Evolutionary conservation across 345 rosid genomes (phyloP).

Genomic region (Sisymbrium altissimum): DNA sequence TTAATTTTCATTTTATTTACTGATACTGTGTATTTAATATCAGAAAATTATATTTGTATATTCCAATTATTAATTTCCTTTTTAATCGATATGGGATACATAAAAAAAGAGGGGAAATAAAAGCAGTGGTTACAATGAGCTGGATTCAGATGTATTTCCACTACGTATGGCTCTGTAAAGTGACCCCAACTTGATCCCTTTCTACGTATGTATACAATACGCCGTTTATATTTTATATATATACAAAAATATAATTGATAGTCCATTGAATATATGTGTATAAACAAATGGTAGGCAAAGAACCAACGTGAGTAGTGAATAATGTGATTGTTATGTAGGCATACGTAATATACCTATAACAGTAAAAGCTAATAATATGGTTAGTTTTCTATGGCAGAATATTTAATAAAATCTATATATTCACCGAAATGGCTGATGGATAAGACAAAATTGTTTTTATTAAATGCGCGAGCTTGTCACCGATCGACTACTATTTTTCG

Average conservation of each 20-base stretch:
- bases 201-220: conserved; percentile 24
- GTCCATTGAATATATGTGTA: neutral
- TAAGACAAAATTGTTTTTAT: neutral
- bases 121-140: conserved; percentile 41
- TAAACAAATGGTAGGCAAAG: neutral
- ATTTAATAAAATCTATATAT: neutral
- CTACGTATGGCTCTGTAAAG: conserved; percentile 39
- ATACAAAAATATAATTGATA: neutral
- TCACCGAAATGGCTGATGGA: conserved; percentile 2
- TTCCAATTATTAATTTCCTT: neutral
- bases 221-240: neutral
- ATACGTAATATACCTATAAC: neutral
- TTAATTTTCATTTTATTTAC: neutral
- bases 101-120: neutral
- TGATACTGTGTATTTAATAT: neutral
- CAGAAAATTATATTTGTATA: neutral
- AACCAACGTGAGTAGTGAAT: neutral
- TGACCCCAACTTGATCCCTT: conserved; percentile 30
- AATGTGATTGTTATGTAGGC: neutral
- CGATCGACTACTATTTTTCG: neutral
- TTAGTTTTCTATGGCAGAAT: neutral
- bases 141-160: conserved; percentile 37
- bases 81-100: conserved; percentile 1
- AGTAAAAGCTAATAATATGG: neutral
- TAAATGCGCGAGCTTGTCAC: conserved; percentile 12